Percentiles rank a stretch among this genome's conserved stretches.
These are phyloP conservation scores for Paecilomyces sp. DNA, from an alignment of 2,329 filamentous ascomycete species.

Conservation along the genomic window DNA sequence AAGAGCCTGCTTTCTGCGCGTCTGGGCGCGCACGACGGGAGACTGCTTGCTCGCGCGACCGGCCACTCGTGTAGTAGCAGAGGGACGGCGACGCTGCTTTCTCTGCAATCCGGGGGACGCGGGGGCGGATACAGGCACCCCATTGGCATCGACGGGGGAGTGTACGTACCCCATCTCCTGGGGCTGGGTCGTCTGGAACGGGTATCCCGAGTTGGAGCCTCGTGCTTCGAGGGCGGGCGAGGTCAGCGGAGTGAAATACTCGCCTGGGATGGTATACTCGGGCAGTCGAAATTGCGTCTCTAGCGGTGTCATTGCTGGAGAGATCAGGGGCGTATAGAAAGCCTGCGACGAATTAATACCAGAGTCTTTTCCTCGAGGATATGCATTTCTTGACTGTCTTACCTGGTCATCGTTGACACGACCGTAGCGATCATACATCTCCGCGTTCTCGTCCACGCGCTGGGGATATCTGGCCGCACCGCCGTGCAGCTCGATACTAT, in stretches of 20 bases:
- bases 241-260: conserved; percentile 45
- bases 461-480: conserved; percentile 33
- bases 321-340: conserved; percentile 43
- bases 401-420: conserved; percentile 39
- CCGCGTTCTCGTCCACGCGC: conserved; percentile 31
- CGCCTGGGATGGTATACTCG: conserved; percentile 41
- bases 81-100: conserved; percentile 33
- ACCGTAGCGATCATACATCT: conserved; percentile 39
- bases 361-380: background rate
- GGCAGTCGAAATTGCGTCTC: conserved; percentile 40
- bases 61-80: conserved; percentile 24
- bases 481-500: conserved; percentile 42
- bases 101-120: conserved; percentile 27
- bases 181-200: conserved; percentile 26
- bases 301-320: conserved; percentile 44
- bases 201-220: conserved; percentile 26
- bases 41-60: conserved; percentile 36
- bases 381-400: conserved; percentile 7
- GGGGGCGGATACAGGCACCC: conserved; percentile 23
- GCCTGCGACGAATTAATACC: conserved; percentile 23
- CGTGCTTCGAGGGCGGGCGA: conserved; percentile 45
- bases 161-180: conserved; percentile 35
- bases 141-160: conserved; percentile 34
- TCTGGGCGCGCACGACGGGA: conserved; percentile 36
- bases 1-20: conserved; percentile 25